Base-by-base conservation (phyloP, 2,329 filamentous ascomycete genomes). In the Elsinoe fawcettii region DNA sequence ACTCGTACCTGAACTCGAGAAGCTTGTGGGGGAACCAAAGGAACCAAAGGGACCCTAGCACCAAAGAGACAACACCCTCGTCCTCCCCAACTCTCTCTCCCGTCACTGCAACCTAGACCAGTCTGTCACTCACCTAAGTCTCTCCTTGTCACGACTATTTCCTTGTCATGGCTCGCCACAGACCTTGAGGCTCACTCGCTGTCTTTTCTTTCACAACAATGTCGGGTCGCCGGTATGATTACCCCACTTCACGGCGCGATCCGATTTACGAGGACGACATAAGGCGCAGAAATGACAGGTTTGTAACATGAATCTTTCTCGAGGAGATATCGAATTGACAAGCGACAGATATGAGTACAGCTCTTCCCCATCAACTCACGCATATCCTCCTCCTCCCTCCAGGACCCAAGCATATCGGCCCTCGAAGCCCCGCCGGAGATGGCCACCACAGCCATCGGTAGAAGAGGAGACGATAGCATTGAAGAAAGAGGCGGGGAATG, bases 381-480 rank as follows among this genome's bases (percentile, higher is more conserved):
- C 16, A 12, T 46, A 47, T n/a, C 54, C 54, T 22, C 37, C 30
- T 22, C 54, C 39, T 20, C 41, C 43, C 11, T n/a, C 27, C 25
- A 47, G 43, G 16, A n/a, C 54, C 20, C 22, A 39, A 11, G n/a
- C 41, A 32, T 44, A 44, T 23, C 23, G 39, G 14, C 20, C 39
- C 20, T 27, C 25, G 18, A 39, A 27, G 25, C 41, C 41, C 25
- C 54, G 54, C 54, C 54, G 54, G 8, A 47, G 68, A 60, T 77
- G 75, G 66, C 83, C 85, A 5, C 86, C 85, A 1, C 75, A 76
- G 16, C 84, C 86, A 3, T 83, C 71, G 34, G 85, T 86, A 49
- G 87, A 91, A 67, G 86, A 90, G 66, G 87, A 89, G 68, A 73
- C 67, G 14, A 77, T 74, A 12, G 81, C 86, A 6, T 70, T 88